These are phyloP conservation scores for Leccinellum luteum DNA, from an alignment of 768 basidiomycete species.

Conservation along the genomic window DNA sequence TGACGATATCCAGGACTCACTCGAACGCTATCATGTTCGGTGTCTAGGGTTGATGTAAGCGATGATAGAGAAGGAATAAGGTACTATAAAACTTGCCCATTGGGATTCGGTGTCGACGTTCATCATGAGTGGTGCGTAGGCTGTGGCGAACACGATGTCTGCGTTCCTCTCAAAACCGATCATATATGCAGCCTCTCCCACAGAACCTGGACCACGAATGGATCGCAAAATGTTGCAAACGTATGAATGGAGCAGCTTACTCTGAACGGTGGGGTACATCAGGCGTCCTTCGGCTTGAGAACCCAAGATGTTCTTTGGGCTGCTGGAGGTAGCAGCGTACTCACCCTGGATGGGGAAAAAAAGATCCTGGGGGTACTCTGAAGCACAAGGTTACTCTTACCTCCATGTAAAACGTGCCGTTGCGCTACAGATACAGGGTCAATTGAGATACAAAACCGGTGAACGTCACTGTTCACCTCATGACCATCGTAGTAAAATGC, in stretches of 20 bases:
- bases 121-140: constrained; percentile 59
- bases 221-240: not conserved
- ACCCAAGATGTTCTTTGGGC: constrained; percentile 46
- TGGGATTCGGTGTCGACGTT: constrained; percentile 47
- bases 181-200: constrained; percentile 66
- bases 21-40: constrained; percentile 62
- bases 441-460: not conserved
- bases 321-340: constrained; percentile 56
- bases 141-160: constrained; percentile 60
- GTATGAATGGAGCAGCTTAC: constrained; percentile 30
- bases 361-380: not conserved
- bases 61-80: not conserved
- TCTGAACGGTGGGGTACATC: constrained; percentile 52
- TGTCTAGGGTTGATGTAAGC: constrained; percentile 29
- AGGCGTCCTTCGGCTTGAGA: constrained; percentile 43
- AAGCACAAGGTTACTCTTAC: not conserved
- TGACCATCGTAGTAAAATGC: constrained; percentile 52
- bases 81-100: constrained; percentile 44
- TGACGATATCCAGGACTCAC: constrained; percentile 33
- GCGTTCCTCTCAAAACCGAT: constrained; percentile 60
- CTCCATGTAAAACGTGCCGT: constrained; percentile 57
- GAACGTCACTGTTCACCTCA: constrained; percentile 25
- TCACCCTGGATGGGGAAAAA: constrained; percentile 44
- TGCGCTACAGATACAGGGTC: constrained; percentile 36
- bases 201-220: constrained; percentile 36